Evolutionary conservation across 2,329 filamentous ascomycete genomes (phyloP).

Genomic region (Ophiostoma populinum): DNA sequence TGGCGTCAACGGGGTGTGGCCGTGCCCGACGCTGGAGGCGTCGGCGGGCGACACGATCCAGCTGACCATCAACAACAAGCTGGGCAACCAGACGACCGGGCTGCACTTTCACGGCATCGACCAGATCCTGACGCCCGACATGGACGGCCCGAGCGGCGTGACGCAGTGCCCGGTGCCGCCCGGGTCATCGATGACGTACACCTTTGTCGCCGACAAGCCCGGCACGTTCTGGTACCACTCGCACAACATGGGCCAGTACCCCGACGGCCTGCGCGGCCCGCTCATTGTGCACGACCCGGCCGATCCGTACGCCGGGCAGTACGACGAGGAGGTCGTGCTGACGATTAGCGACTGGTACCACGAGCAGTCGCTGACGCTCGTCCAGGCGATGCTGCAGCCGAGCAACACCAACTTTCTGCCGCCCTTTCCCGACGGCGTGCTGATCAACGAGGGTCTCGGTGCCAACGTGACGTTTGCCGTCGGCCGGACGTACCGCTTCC

Average conservation of each 20-base stretch:
- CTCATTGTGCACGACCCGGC: constrained; percentile 42
- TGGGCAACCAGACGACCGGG: constrained; percentile 35
- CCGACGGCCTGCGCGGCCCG: constrained; percentile 46
- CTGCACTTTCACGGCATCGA: constrained; percentile 42
- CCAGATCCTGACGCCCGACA: constrained; percentile 32
- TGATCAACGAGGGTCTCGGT: constrained; percentile 26
- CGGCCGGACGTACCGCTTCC: constrained; percentile 29
- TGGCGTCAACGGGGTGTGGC: constrained; percentile 45
- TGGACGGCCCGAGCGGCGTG: constrained; percentile 40
- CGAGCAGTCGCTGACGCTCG: constrained; percentile 20
- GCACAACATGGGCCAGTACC: constrained; percentile 46
- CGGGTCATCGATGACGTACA: constrained; percentile 33
- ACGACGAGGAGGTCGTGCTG: constrained; percentile 42
- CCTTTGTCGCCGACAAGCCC: constrained; percentile 28
- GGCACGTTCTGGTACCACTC: constrained; percentile 43
- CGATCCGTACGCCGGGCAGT: constrained; percentile 32
- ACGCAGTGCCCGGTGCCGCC: constrained; percentile 38
- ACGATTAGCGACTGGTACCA: constrained; percentile 32
- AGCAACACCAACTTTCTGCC: constrained; percentile 23
- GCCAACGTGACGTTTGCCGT: constrained; percentile 21
- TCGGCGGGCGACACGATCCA: constrained; percentile 31
- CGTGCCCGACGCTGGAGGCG: constrained; percentile 36
- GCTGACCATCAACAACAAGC: constrained; percentile 30
- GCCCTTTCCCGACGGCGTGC: constrained; percentile 23
- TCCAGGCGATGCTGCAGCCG: constrained; percentile 22